phyloP scores from a whole-genome alignment of 352 stramenopile genomes.

The Aphanomyces euteiches region DNA sequence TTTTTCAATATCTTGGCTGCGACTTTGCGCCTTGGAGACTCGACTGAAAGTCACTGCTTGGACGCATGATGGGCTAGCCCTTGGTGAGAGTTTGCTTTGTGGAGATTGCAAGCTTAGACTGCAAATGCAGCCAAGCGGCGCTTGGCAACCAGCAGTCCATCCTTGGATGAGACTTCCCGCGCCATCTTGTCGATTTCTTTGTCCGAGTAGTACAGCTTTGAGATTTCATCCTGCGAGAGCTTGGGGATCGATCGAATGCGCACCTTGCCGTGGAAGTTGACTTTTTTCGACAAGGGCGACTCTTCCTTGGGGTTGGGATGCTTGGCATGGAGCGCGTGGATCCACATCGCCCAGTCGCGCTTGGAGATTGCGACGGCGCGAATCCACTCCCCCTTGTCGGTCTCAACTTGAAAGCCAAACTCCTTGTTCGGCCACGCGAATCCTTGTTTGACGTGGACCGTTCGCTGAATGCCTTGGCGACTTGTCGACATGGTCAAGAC shows the following conservation, averaged over 20 bases:
- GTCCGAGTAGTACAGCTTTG: background rate
- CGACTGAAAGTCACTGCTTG: no score
- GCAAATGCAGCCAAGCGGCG: no score
- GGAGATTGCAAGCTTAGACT: no score
- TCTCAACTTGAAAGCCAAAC: conserved; percentile 8
- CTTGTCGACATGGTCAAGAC: conserved; percentile 1
- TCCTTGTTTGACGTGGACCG: background rate
- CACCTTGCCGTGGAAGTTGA: conserved; percentile 19
- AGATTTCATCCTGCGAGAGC: background rate
- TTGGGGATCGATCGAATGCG: background rate
- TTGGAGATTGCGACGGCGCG: conserved; percentile 13
- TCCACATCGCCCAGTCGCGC: conserved; percentile 14
- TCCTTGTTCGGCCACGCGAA: background rate
- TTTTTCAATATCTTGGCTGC: no score
- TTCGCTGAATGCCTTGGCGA: background rate
- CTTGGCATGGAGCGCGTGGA: conserved; percentile 1
- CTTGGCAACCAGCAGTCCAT: no score
- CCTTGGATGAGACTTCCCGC: no score
- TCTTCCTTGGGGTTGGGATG: background rate
- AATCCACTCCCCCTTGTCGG: background rate
- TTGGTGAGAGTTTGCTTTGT: no score
- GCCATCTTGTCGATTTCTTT: background rate
- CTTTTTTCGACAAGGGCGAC: background rate
- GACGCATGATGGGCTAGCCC: no score
- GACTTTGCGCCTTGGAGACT: no score